Evolutionary conservation across 495 filamentous ascomycete genomes (phyloP), one percentile per base, ranked within the genome.

Genomic region (Corynascus novoguineensis): DNA sequence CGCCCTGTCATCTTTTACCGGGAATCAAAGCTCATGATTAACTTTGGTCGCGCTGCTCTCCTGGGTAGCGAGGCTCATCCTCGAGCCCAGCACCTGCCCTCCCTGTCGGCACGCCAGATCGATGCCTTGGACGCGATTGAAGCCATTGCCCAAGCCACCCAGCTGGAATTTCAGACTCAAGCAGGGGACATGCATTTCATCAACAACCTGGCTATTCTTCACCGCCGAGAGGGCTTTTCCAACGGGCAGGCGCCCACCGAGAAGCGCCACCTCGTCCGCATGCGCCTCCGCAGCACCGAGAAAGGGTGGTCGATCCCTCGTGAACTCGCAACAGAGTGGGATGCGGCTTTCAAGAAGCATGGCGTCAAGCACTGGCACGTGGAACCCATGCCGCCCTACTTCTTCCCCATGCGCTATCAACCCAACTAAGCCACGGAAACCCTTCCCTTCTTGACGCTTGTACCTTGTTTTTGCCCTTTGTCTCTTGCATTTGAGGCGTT

Each of bases 121-220:
- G 83, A 86, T 67, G 85, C 84, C 6, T 70, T 87, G 27, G 82
- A 87, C 59, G 76, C 81, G 38, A 73, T 87, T 35, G 82, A 86
- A 66, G 75, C 77, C 48, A 76, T 81, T 40, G 84, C 85, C 6
- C 68, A 69, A 53, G 78, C 82, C 38, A 76, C 82, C 53, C 71
- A 78, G 53, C 55, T 85, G 25, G 76, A 77, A 58, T 73, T 85
- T 44, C 68, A 73, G 55, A 75, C 72, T 5, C 71, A 79, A 58
- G 75, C 77, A 21, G 87, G 87, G 19, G 87, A 91, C 69, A 79
- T 90, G 56, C 83, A 84, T 60, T 87, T 86, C 68, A 80, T 87
- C 69, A 89, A 91, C 68, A 90, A 91, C 64, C 73, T 89, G 42
- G 79, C 78, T 32, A 70, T 89, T 47, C 77, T 89, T 53, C 87